These are phyloP conservation scores for Termitomyces sp. DNA, from an alignment of 768 basidiomycete genomes.

Conservation along the genomic window DNA sequence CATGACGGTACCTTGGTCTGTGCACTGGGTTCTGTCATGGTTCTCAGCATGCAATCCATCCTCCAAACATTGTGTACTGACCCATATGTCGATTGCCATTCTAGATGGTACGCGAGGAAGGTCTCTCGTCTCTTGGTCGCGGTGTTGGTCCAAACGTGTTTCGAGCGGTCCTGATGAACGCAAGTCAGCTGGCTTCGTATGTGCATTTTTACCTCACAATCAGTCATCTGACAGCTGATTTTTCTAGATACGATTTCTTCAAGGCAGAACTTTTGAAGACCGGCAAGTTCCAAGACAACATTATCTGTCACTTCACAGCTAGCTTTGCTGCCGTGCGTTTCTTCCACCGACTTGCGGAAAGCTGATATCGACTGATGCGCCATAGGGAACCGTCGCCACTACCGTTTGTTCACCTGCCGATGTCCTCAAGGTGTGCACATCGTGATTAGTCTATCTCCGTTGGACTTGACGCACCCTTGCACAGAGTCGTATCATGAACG, in stretches of 20 bases:
- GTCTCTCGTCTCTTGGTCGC: constrained; percentile 64
- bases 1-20: constrained; percentile 3
- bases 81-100: constrained; percentile 3
- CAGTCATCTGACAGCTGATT: background rate
- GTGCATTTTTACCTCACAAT: constrained; percentile 20
- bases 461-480: background rate
- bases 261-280: constrained; percentile 77
- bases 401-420: constrained; percentile 88
- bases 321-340: constrained; percentile 75
- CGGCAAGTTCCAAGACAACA: constrained; percentile 74
- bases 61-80: background rate
- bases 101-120: constrained; percentile 88
- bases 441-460: background rate
- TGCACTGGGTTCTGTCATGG: background rate
- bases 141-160: constrained; percentile 85
- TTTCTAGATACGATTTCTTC: constrained; percentile 80
- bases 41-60: background rate
- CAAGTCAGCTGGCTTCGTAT: constrained; percentile 86
- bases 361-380: background rate
- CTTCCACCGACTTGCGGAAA: background rate
- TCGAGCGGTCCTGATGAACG: constrained; percentile 85
- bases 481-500: constrained; percentile 84
- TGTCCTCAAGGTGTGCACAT: constrained; percentile 62
- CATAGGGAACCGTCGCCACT: constrained; percentile 80
- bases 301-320: constrained; percentile 77